Percentiles rank a stretch among this genome's conserved stretches.
These are phyloP conservation scores for Camellia sinensis DNA, from an alignment of 148 eudicot genomes.

Conservation along the genomic window DNA sequence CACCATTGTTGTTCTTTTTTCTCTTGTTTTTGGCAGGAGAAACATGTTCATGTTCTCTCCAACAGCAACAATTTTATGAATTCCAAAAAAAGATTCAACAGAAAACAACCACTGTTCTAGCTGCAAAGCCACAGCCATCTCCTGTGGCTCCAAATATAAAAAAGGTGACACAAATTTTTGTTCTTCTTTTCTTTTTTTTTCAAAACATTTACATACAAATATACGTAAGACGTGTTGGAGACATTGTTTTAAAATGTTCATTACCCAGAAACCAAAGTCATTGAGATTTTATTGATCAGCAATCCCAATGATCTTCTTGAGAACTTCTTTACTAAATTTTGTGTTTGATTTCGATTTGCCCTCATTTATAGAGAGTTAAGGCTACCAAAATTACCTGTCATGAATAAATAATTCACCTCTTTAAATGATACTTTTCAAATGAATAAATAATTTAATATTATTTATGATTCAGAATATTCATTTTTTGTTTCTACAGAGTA, in stretches of 20 bases:
- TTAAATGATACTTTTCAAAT: not conserved
- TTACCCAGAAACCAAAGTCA: too few species aligned
- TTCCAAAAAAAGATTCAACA: slow-evolving; percentile 23
- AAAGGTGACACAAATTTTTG: not conserved
- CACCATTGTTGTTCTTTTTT: slow-evolving; percentile 5
- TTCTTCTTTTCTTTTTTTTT: not conserved
- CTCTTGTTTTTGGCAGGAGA: slow-evolving; percentile 11
- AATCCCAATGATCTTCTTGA: too few species aligned
- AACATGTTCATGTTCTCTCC: slow-evolving; percentile 18
- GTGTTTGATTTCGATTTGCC: too few species aligned
- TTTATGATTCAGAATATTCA: not conserved
- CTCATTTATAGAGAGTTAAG: too few species aligned
- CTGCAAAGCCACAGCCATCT: not conserved
- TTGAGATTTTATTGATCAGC: too few species aligned
- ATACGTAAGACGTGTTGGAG: too few species aligned
- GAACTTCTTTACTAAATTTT: too few species aligned
- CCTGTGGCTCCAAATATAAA: not conserved
- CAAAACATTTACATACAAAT: not conserved
- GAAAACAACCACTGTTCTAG: not conserved
- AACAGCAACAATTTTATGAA: slow-evolving; percentile 20
- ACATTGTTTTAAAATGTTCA: too few species aligned
- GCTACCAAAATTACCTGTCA: too few species aligned
- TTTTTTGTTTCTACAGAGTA: slow-evolving; percentile 15
- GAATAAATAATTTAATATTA: not conserved
- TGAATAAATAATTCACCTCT: too few species aligned